Evolutionary conservation across 2,329 filamentous ascomycete genomes (phyloP).

Genomic region (Cytospora piceicola): DNA sequence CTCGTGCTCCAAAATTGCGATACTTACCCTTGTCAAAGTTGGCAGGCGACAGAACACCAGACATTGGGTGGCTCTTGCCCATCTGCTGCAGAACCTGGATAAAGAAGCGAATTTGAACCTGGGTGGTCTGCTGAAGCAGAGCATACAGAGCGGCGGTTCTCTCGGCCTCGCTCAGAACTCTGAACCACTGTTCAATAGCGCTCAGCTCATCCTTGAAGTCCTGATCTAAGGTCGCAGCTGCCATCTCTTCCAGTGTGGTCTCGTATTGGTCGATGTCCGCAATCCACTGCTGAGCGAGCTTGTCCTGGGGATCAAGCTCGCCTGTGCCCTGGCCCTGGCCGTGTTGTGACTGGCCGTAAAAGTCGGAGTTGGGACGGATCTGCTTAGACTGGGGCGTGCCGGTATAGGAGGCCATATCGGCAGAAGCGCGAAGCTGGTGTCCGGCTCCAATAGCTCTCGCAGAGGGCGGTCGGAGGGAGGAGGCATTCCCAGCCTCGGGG

Average conservation of each 20-base stretch:
- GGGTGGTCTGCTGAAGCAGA: slow-evolving; percentile 94
- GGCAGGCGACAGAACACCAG: slow-evolving; percentile 88
- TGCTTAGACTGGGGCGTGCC: slow-evolving; percentile 68
- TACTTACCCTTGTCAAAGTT: slow-evolving; percentile 91
- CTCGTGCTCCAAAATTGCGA: too few species aligned
- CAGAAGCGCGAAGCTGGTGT: slow-evolving; percentile 89
- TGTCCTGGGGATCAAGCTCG: slow-evolving; percentile 84
- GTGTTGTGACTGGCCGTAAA: slow-evolving; percentile 79
- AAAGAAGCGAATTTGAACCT: slow-evolving; percentile 98
- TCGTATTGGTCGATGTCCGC: slow-evolving; percentile 99
- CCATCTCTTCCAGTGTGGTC: slow-evolving; percentile 98
- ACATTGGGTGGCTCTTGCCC: slow-evolving; percentile 98
- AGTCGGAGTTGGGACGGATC: slow-evolving; percentile 92
- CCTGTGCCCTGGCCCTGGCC: slow-evolving; percentile 67
- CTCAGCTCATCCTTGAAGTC: slow-evolving; percentile 99
- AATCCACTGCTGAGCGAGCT: slow-evolving; percentile 97
- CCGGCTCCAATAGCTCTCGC: slow-evolving; percentile 77
- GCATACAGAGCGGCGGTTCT: slow-evolving; percentile 94
- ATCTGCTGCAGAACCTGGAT: slow-evolving; percentile 99
- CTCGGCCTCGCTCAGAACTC: slow-evolving; percentile 94
- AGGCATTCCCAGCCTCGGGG: slow-evolving; percentile 83
- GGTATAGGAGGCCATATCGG: slow-evolving; percentile 88
- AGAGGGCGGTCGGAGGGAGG: slow-evolving; percentile 79
- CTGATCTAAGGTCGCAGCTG: slow-evolving; percentile 95
- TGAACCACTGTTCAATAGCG: slow-evolving; percentile 99